Evolutionary conservation across 352 stramenopile genomes (phyloP).

Genomic region (Pythium utonaiense): DNA sequence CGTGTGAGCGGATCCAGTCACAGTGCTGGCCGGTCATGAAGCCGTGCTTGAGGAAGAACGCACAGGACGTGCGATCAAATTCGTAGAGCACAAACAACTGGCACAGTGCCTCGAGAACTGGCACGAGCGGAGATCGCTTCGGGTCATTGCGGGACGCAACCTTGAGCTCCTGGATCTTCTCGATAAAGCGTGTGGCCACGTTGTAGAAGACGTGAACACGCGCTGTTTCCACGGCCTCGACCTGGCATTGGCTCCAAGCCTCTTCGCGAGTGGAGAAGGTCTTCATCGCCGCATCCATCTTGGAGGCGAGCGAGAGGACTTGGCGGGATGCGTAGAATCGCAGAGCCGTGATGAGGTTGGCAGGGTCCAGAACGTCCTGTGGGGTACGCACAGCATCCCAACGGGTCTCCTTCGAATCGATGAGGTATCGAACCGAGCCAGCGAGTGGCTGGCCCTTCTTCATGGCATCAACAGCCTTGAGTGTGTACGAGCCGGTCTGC

Average conservation of each 20-base stretch:
- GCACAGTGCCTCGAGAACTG: constrained; percentile 57
- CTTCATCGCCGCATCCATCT: constrained; percentile 24
- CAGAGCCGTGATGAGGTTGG: constrained; percentile 36
- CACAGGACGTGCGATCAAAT: constrained; percentile 42
- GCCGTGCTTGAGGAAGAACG: constrained; percentile 54
- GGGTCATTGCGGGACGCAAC: constrained; percentile 4
- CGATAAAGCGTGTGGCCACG: constrained; percentile 53
- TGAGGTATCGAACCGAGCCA: constrained; percentile 61
- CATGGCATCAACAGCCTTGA: constrained; percentile 57
- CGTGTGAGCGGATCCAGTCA: constrained; percentile 38
- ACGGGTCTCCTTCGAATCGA: constrained; percentile 21
- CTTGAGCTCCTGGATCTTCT: constrained; percentile 48
- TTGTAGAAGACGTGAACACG: constrained; percentile 79
- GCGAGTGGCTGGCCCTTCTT: constrained; percentile 42
- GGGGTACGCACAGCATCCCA: constrained; percentile 30
- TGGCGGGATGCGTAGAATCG: constrained; percentile 52
- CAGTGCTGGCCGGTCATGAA: constrained; percentile 57
- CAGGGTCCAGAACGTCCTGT: constrained; percentile 31
- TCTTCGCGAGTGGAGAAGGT: constrained; percentile 21
- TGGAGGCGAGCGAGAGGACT: constrained; percentile 38
- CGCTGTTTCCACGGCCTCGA: constrained; percentile 67
- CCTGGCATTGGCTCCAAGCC: constrained; percentile 66
- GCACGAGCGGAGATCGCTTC: constrained; percentile 31
- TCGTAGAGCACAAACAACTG: constrained; percentile 76
- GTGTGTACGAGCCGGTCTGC: constrained; percentile 82